These are phyloP conservation scores for Russula earlei DNA, from an alignment of 768 basidiomycete species.

Conservation along the genomic window DNA sequence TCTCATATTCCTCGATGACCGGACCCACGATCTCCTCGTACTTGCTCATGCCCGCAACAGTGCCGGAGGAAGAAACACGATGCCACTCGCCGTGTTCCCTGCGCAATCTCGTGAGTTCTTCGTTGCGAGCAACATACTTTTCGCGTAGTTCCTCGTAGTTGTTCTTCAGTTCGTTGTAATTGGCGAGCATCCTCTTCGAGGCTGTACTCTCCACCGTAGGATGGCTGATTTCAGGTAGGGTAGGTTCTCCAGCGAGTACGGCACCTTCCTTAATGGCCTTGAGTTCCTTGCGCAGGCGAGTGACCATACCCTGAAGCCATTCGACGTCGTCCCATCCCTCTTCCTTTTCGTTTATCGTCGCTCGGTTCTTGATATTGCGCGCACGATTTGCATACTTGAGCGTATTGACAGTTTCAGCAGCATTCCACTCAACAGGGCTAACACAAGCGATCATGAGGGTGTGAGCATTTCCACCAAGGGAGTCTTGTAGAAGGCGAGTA, in stretches of 20 bases:
- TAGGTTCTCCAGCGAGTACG: slow-evolving; percentile 18
- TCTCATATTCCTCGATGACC: slow-evolving; percentile 98
- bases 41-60: slow-evolving; percentile 50
- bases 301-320: slow-evolving; percentile 84
- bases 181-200: slow-evolving; percentile 66
- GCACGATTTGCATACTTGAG: slow-evolving; percentile 97
- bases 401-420: slow-evolving; percentile 87
- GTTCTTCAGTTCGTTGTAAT: slow-evolving; percentile 76
- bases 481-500: slow-evolving; percentile 92
- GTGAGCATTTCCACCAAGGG: slow-evolving; percentile 93
- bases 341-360: slow-evolving; percentile 86
- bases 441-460: slow-evolving; percentile 99
- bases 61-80: slow-evolving; percentile 48
- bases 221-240: slow-evolving; percentile 7
- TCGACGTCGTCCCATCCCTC: slow-evolving; percentile 99
- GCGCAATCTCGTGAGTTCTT: slow-evolving; percentile 74
- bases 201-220: slow-evolving; percentile 31
- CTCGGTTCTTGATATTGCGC: slow-evolving; percentile 93
- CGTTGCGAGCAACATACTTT: slow-evolving; percentile 81
- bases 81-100: slow-evolving; percentile 72
- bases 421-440: slow-evolving; percentile 92
- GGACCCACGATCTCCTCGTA: slow-evolving; percentile 94
- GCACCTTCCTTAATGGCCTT: slow-evolving; percentile 70
- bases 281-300: slow-evolving; percentile 79
- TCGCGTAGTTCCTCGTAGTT: slow-evolving; percentile 78